These are phyloP conservation scores for Schoenoplectus triqueter DNA, from an alignment of 202 grass and related monocot genomes.

Conservation along the genomic window DNA sequence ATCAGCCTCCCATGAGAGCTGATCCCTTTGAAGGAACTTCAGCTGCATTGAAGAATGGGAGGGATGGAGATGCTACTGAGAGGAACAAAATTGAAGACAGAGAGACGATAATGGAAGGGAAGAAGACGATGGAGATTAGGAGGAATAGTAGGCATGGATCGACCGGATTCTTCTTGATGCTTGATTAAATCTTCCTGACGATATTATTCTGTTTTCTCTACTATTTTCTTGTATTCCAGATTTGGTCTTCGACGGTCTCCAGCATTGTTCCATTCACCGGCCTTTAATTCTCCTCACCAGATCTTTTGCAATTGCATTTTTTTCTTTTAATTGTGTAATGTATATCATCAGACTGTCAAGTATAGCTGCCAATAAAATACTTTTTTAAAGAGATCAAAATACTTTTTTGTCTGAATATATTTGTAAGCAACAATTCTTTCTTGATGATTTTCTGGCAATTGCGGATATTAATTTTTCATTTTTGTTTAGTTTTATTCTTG, in stretches of 20 bases:
- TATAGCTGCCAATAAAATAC: not conserved
- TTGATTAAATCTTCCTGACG: constrained; percentile 87
- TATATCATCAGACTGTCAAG: not conserved
- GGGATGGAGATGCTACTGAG: no score
- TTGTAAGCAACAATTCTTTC: not conserved
- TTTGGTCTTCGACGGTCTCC: constrained; percentile 46
- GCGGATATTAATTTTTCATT: not conserved
- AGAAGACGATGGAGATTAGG: constrained; percentile 21
- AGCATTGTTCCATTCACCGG: not conserved
- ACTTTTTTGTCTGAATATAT: not conserved
- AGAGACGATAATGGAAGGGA: constrained; percentile 26
- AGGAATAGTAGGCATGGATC: constrained; percentile 62
- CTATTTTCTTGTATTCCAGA: constrained; percentile 64
- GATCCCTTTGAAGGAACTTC: no score
- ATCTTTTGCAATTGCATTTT: constrained; percentile 8
- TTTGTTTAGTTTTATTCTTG: not conserved
- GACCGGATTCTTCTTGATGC: constrained; percentile 65
- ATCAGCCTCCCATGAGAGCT: no score
- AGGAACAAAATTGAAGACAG: constrained; percentile 27
- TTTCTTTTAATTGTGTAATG: no score
- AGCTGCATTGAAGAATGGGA: no score
- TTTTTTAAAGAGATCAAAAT: not conserved
- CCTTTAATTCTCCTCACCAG: not conserved
- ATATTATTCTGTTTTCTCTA: constrained; percentile 75
- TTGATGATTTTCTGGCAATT: constrained; percentile 15